Evolutionary conservation across 805 yeast species (phyloP), one percentile per base, ranked within the genome.

Genomic region (Candida insectorum): DNA sequence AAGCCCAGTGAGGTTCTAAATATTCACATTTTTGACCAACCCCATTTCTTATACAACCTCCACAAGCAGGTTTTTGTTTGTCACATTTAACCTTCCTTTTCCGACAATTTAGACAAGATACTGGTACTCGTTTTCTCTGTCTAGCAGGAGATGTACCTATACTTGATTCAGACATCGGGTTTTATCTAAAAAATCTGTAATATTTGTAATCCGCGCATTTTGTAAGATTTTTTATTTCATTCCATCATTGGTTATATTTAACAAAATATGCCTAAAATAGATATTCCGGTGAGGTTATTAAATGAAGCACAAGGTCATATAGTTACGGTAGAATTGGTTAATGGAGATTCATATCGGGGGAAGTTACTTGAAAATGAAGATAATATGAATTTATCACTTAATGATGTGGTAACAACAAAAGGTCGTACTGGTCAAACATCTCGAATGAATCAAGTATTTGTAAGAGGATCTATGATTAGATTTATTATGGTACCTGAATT

Each of bases 231-330:
- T 20, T 20, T 20, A 8, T 20, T 11, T 8, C 23, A 20, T 20
- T 20, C 11, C 23, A 20, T 8, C 11, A 8, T 20, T 20, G 8
- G 8, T 20, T 20, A 8, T 20, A 8, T 20, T 20, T 11, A 20
- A 20, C 8, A 20, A 20, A 20, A 11, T 24, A 24, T 29, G 28
- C n/a, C 25, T 14, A 73, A 77, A 26, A 70, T 81, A 40, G 84
- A 88, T 24, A 77, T 87, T 21, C 97, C 97, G 2, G 79, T 88
- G 13, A 82, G 87, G 58, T 79, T 91, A 16, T 69, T 91, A 31
- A 84, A 78, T 52, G 98, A 89, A 60, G 85, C 96, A 1, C 72
- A 81, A 68, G 96, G 97, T 30, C 97, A 91, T 53, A 65, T 79
- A 3, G 79, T 91, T 6, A 77, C 94, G 1, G 56, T 91, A 12